Evolutionary conservation across 345 rosid genomes (phyloP).

Genomic region (Sonneratia caseolaris): DNA sequence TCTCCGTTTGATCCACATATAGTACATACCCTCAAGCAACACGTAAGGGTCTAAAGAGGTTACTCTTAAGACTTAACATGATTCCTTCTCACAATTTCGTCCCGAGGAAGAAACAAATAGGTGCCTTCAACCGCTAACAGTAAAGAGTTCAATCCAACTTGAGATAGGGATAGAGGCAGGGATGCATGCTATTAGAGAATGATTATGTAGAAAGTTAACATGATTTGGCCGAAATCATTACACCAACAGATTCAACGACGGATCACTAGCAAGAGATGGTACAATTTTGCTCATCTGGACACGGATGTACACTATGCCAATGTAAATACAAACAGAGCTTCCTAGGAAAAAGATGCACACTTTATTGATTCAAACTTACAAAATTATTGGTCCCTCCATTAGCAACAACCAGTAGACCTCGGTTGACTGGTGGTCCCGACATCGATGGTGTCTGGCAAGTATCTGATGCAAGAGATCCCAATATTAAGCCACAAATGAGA

Average conservation of each 20-base stretch:
- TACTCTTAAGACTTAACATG: too few relatives aligned
- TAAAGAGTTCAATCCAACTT: too few relatives aligned
- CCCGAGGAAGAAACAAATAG: too few relatives aligned
- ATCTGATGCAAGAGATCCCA: conserved; percentile 20
- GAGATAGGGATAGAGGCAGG: too few relatives aligned
- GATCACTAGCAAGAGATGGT: background rate
- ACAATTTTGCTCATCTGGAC: background rate
- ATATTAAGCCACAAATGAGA: background rate
- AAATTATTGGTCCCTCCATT: background rate
- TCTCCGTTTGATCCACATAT: too few relatives aligned
- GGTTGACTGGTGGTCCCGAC: conserved; percentile 47
- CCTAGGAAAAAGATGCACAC: background rate
- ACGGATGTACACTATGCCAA: background rate
- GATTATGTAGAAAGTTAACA: too few relatives aligned
- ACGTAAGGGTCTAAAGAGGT: too few relatives aligned
- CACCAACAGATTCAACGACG: background rate
- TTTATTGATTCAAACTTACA: background rate
- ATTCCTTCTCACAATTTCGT: too few relatives aligned
- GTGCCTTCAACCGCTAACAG: too few relatives aligned
- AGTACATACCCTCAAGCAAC: too few relatives aligned
- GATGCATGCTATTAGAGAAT: too few relatives aligned
- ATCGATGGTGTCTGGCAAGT: conserved; percentile 70
- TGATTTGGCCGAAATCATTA: background rate
- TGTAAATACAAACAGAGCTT: background rate
- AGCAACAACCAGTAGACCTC: conserved; percentile 55